A percentile compares a stretch with the other conserved stretches of the same genome.
phyloP scores from a whole-genome alignment of 768 basidiomycete genomes.

The Clavaria fumosa region DNA sequence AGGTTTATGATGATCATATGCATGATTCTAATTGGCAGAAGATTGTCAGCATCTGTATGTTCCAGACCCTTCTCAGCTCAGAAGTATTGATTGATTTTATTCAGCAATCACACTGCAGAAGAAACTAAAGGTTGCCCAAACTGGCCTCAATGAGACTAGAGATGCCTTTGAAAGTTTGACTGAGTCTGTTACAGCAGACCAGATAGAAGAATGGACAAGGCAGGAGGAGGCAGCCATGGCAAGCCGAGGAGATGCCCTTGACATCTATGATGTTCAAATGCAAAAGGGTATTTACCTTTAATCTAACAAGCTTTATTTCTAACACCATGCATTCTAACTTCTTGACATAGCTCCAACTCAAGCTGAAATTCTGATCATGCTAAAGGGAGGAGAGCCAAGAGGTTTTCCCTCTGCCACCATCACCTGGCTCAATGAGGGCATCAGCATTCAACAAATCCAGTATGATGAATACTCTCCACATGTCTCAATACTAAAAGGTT shows the following conservation, averaged over 20 bases:
- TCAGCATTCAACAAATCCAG: constrained; percentile 3
- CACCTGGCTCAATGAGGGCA: not conserved
- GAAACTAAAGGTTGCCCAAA: constrained; percentile 7
- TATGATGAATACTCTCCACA: not conserved
- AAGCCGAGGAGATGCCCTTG: not conserved
- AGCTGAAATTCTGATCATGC: constrained; percentile 1
- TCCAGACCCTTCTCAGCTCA: not conserved
- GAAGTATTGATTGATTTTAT: not conserved
- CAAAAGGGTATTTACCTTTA: not conserved
- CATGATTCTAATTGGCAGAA: constrained; percentile 23
- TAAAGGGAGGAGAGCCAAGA: not conserved
- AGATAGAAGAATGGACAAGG: constrained; percentile 1
- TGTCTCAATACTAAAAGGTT: not conserved
- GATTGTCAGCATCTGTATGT: constrained; percentile 12
- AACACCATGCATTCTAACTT: constrained; percentile 1
- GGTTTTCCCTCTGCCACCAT: not conserved
- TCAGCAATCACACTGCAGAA: constrained; percentile 8
- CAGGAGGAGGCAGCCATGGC: constrained; percentile 1
- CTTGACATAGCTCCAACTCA: not conserved
- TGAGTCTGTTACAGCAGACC: not conserved
- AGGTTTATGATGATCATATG: constrained; percentile 24
- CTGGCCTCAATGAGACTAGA: not conserved
- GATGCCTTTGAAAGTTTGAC: constrained; percentile 3
- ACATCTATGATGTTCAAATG: constrained; percentile 1
- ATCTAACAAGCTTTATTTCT: not conserved